Percentiles rank a stretch among this genome's conserved stretches.
phyloP scores from a whole-genome alignment of 169 alveolate genomes.

The Eimeria mitis region DNA sequence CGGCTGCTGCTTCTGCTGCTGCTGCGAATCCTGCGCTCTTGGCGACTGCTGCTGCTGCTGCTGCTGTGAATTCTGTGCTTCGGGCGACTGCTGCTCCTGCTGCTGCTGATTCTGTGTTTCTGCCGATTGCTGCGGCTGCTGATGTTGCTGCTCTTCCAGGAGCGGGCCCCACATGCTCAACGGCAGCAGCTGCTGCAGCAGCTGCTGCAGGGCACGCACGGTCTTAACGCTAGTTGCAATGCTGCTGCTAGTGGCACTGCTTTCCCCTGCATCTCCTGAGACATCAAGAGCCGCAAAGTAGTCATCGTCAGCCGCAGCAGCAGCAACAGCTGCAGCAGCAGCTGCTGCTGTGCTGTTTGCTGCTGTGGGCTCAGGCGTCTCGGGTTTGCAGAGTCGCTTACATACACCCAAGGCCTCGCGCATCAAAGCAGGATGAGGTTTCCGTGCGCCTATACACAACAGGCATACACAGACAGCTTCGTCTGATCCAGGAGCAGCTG shows the following conservation, averaged over 20 bases:
- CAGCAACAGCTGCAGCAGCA: slow-evolving; percentile 21
- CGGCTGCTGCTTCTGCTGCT: background rate
- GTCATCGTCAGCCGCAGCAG: background rate
- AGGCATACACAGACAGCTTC: background rate
- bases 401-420: slow-evolving; percentile 59
- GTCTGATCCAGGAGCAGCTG: background rate
- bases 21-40: background rate
- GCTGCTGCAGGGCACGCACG: slow-evolving; percentile 3
- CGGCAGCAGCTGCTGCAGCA: slow-evolving; percentile 45
- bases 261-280: background rate
- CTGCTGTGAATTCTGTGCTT: background rate
- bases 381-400: slow-evolving; percentile 38
- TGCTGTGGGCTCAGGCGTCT: background rate
- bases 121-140: slow-evolving; percentile 1
- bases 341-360: slow-evolving; percentile 20
- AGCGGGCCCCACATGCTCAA: slow-evolving; percentile 44
- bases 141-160: background rate
- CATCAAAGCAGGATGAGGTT: slow-evolving; percentile 31
- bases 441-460: slow-evolving; percentile 8
- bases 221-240: slow-evolving; percentile 25
- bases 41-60: background rate
- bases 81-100: background rate
- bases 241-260: background rate
- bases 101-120: background rate
- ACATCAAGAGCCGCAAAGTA: slow-evolving; percentile 10